Base-by-base conservation (phyloP, 768 basidiomycete genomes). In the Ephemerocybe angulata region DNA sequence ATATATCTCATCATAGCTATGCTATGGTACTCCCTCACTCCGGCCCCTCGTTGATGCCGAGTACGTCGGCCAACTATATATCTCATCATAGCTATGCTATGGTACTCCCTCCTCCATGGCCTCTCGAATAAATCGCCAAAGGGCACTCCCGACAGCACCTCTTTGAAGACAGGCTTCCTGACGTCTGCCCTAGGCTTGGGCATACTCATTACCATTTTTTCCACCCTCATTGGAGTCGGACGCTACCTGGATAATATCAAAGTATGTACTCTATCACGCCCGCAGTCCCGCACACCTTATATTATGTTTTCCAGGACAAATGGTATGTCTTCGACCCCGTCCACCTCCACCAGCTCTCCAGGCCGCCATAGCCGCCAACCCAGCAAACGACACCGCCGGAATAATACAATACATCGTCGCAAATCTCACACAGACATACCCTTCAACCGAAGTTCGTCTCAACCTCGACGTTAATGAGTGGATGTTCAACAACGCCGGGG, bases 401-500 rank as follows among this genome's bases (percentile, higher is more conserved):
- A 89, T 98, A 76, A 84, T 97, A 65, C 68, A 80, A 19, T 86
- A 93, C 68, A 93, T 98, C 60, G 74, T 95, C 54, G 64, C 81
- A 25, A 90, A 93, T 68, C 87, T 98, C 58, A 86, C 86, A 6
- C 68, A 73, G 15, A 85, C 83, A 1, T 88, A 94, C 66, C 83
- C 90, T 0, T 63, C 80, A 46, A 74, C 76, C 30, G 58, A 75
- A 17, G 77, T 85, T 40, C 74, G 71, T 21, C 53, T 90, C 58
- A 82, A 84, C 66, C 60, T 82, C 47, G 63, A 87, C 73, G 67
- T 80, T 21, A 75, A 76, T 33, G 94, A 98, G 64, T 98, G 96
- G 96, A 83, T 97, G 24, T 90, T 96, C 72, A 98, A 86, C 76
- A 98, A 98, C 63, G 95, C 96, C 0, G 97, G 95, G 10, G 97